Evolutionary conservation across 805 yeast species (phyloP).

Genomic region (Tetrapisispora arboricola): DNA sequence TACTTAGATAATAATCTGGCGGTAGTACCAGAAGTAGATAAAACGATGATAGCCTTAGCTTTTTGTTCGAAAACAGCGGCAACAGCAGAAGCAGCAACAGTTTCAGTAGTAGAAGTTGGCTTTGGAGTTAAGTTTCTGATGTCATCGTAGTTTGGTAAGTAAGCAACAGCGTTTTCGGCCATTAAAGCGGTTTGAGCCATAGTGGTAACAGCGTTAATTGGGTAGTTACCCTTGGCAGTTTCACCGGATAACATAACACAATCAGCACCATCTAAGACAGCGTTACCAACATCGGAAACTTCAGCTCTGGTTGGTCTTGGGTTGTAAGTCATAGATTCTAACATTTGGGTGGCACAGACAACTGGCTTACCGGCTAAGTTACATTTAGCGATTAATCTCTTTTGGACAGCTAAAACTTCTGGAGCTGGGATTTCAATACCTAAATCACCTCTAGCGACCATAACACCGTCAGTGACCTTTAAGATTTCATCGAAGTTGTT

Average conservation of each 20-base stretch:
- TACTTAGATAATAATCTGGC: constrained; percentile 95
- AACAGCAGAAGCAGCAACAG: constrained; percentile 95
- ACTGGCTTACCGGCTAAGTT: constrained; percentile 99
- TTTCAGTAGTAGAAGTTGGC: constrained; percentile 91
- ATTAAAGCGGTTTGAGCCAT: constrained; percentile 96
- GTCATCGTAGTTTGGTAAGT: constrained; percentile 76
- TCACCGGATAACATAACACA: constrained; percentile 99
- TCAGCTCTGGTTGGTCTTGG: constrained; percentile 99
- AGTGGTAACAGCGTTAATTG: constrained; percentile 94
- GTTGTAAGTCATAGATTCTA: constrained; percentile 98
- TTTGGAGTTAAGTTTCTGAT: constrained; percentile 72
- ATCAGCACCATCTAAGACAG: constrained; percentile 98
- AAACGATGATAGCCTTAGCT: constrained; percentile 93
- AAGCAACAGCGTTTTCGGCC: constrained; percentile 95
- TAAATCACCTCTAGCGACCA: constrained; percentile 99
- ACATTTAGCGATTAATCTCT: constrained; percentile 97
- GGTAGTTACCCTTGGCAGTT: constrained; percentile 99
- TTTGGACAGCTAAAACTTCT: constrained; percentile 96
- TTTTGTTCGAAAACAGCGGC: constrained; percentile 92
- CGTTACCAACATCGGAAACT: constrained; percentile 98
- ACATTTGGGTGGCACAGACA: constrained; percentile 99
- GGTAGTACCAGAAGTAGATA: constrained; percentile 90
- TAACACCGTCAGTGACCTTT: constrained; percentile 93
- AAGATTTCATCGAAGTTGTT: constrained; percentile 97
- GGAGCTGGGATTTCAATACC: constrained; percentile 99